These are phyloP conservation scores for Stevia rebaudiana DNA, from an alignment of 140 eudicot species.

Conservation along the genomic window DNA sequence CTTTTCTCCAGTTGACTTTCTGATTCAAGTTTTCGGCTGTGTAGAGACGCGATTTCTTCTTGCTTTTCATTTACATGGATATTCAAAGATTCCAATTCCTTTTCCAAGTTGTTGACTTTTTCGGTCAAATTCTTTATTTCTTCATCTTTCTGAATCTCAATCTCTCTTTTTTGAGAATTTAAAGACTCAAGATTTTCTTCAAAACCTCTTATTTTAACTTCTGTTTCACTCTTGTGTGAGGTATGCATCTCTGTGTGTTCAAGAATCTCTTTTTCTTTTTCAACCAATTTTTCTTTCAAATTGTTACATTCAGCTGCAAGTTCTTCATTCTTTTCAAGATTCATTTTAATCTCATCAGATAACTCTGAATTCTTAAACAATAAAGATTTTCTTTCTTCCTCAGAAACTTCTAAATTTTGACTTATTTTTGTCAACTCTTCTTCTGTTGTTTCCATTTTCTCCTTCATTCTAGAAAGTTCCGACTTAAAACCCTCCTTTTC, in stretches of 20 bases:
- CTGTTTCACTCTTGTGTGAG: conserved; percentile 45
- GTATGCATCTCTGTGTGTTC: conserved; percentile 43
- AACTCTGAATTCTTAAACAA: conserved; percentile 36
- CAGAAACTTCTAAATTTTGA: conserved; percentile 33
- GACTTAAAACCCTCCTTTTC: conserved; percentile 49
- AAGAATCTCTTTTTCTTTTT: conserved; percentile 49
- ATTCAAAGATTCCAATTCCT: conserved; percentile 38
- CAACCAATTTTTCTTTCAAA: conserved; percentile 41
- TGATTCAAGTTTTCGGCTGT: conserved; percentile 36
- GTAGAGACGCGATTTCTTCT: conserved; percentile 37
- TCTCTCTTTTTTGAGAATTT: conserved; percentile 41
- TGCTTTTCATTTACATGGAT: conserved; percentile 40
- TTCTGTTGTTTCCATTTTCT: conserved; percentile 43
- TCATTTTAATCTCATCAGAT: conserved; percentile 40
- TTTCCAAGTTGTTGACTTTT: conserved; percentile 32
- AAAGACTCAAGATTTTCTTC: conserved; percentile 49
- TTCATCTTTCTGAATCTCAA: conserved; percentile 61
- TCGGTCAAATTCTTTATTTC: conserved; percentile 39
- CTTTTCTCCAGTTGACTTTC: conserved; percentile 45
- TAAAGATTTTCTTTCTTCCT: conserved; percentile 50
- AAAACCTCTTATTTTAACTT: conserved; percentile 40
- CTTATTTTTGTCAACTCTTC: conserved; percentile 36
- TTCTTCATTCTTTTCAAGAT: conserved; percentile 40
- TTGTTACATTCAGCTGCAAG: conserved; percentile 45
- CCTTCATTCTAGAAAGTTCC: conserved; percentile 34